phyloP scores from a whole-genome alignment of 495 filamentous ascomycete genomes.

The Talaromyces adpressus region DNA sequence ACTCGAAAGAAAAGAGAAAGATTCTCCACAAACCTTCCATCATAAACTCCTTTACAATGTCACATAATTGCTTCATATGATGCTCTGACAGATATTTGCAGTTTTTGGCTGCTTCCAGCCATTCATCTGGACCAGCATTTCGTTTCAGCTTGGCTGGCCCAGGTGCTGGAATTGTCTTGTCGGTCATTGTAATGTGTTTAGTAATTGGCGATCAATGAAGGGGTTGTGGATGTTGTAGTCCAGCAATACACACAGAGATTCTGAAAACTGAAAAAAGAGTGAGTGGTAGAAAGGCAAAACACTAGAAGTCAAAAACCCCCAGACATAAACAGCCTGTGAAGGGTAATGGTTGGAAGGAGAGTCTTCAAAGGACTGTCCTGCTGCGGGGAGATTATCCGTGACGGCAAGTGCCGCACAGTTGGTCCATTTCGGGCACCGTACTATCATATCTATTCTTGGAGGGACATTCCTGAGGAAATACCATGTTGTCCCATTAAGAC shows the following conservation, averaged over 20 bases:
- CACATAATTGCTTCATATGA: conserved; percentile 97
- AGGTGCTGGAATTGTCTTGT: conserved; percentile 71
- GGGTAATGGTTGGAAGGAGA: not conserved
- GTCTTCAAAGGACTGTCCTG: not conserved
- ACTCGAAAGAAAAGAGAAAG: not conserved
- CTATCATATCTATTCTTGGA: not conserved
- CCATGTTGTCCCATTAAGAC: not conserved
- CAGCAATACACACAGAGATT: not conserved
- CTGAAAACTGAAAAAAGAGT: not conserved
- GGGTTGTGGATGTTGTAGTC: not conserved
- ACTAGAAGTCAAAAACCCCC: not conserved
- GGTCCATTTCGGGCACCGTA: conserved; percentile 12
- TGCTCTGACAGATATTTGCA: conserved; percentile 93
- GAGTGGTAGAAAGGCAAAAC: not conserved
- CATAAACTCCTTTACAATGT: conserved; percentile 95
- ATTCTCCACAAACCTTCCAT: conserved; percentile 71
- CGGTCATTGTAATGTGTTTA: conserved; percentile 24
- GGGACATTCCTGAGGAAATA: not conserved
- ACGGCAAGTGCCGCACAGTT: conserved; percentile 8
- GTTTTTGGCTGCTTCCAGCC: conserved; percentile 89
- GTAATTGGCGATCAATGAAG: not conserved
- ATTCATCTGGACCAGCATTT: conserved; percentile 86
- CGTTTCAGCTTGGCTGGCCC: conserved; percentile 79
- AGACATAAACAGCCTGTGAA: conserved; percentile 3
- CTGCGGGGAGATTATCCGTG: conserved; percentile 8